phyloP scores from a whole-genome alignment of 257 asterid genomes.

The Linderniella brevidens region DNA sequence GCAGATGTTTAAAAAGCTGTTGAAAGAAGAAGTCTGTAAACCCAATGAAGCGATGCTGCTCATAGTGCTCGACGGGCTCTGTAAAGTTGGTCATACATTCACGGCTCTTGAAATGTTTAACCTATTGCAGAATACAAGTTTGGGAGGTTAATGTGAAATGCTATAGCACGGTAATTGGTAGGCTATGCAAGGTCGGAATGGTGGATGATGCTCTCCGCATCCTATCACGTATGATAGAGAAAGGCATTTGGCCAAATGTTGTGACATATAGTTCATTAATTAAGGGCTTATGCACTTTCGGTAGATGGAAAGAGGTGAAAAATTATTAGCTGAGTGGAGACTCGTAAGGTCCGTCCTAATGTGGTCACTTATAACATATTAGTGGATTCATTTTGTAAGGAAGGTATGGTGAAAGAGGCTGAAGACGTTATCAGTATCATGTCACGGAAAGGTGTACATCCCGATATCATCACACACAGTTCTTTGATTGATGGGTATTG shows the following conservation, averaged over 20 bases:
- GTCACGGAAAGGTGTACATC: not conserved
- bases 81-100: constrained; percentile 16
- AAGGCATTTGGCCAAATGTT: no score
- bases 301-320: constrained; percentile 1
- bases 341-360: no score
- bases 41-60: constrained; percentile 1
- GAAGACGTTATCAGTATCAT: not conserved
- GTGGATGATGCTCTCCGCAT: no score
- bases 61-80: constrained; percentile 14
- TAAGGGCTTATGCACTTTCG: not conserved
- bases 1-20: constrained; percentile 15
- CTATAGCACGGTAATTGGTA: no score
- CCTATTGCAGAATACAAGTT: constrained; percentile 2
- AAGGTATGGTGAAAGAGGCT: constrained; percentile 2
- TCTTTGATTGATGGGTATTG: constrained; percentile 9
- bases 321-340: not conserved
- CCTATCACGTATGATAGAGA: no score
- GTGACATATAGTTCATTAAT: not conserved
- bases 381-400: not conserved
- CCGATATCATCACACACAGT: not conserved
- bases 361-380: no score
- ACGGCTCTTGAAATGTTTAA: constrained; percentile 13
- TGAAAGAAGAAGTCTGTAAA: constrained; percentile 9
- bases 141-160: no score
- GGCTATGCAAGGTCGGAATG: no score